Conservation (phyloP, 192 early-diverging fungal species). For the Entomortierella parvispora region DNA sequence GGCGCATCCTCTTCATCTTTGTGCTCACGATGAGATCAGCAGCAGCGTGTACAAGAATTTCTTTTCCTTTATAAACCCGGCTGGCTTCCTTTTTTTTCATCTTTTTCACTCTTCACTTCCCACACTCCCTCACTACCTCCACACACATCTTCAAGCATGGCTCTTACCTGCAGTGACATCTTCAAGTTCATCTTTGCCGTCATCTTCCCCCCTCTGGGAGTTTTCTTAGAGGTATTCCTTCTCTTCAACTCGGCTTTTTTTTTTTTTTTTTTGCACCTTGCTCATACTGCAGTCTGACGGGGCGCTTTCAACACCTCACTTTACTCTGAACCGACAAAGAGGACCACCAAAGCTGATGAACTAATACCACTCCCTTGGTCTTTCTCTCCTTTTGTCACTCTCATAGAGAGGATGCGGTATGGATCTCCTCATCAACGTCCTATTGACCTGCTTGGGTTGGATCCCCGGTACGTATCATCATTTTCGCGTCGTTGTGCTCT, state of each 20-base stretch:
- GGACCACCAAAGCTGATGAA: background rate
- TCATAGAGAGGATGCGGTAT: constrained; percentile 56
- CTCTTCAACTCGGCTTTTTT: background rate
- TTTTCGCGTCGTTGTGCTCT: background rate
- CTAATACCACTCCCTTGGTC: background rate
- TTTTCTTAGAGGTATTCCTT: constrained; percentile 50
- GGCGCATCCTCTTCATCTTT: no score
- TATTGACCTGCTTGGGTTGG: constrained; percentile 73
- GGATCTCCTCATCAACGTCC: constrained; percentile 76
- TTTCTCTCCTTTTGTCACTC: background rate
- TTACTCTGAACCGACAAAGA: background rate
- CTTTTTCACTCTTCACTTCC: background rate
- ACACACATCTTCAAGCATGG: constrained; percentile 37
- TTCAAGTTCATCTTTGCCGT: constrained; percentile 62
- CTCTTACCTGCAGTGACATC: constrained; percentile 57
- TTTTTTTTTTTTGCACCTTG: background rate
- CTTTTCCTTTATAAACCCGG: background rate
- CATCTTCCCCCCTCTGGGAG: constrained; percentile 62
- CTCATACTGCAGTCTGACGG: background rate
- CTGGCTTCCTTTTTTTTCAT: background rate
- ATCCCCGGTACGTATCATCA: constrained; percentile 63
- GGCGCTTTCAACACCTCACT: background rate
- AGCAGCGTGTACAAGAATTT: no score
- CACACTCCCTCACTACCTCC: constrained; percentile 2
- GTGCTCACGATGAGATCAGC: no score